These are phyloP conservation scores for Teunomyces lycoperdinae DNA, from an alignment of 805 yeast genomes.

Conservation along the genomic window DNA sequence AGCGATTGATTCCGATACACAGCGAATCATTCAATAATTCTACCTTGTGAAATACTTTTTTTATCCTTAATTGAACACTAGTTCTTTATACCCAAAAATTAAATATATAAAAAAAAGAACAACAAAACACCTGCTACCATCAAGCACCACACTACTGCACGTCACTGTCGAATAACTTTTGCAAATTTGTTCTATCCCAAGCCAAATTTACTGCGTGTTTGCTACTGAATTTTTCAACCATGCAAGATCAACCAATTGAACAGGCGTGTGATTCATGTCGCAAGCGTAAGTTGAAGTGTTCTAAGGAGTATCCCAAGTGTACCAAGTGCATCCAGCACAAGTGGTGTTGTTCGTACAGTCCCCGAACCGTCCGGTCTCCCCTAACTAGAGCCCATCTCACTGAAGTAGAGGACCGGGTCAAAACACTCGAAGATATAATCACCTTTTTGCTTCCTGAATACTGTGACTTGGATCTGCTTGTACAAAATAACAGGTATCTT, in stretches of 20 bases:
- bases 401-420: slow-evolving; percentile 56
- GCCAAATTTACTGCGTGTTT: background rate
- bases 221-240: background rate
- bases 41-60: too few relatives aligned
- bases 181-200: too few relatives aligned
- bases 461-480: slow-evolving; percentile 17
- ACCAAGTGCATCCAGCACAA: slow-evolving; percentile 67
- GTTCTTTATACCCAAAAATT: too few relatives aligned
- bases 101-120: too few relatives aligned
- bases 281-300: slow-evolving; percentile 73
- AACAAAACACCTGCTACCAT: too few relatives aligned
- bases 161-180: too few relatives aligned
- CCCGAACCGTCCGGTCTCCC: slow-evolving; percentile 75
- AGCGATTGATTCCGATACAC: slow-evolving; percentile 1
- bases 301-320: slow-evolving; percentile 76
- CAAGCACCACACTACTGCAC: too few relatives aligned
- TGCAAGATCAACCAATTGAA: slow-evolving; percentile 31
- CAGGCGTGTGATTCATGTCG: slow-evolving; percentile 84
- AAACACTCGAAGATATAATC: slow-evolving; percentile 28
- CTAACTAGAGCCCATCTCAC: slow-evolving; percentile 79
- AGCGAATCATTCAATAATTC: background rate
- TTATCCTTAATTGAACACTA: too few relatives aligned
- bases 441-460: slow-evolving; percentile 29
- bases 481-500: slow-evolving; percentile 16
- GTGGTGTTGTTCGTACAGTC: slow-evolving; percentile 78